Evolutionary conservation across 2,329 filamentous ascomycete genomes (phyloP).

Genomic region (Phialocephala subalpina): DNA sequence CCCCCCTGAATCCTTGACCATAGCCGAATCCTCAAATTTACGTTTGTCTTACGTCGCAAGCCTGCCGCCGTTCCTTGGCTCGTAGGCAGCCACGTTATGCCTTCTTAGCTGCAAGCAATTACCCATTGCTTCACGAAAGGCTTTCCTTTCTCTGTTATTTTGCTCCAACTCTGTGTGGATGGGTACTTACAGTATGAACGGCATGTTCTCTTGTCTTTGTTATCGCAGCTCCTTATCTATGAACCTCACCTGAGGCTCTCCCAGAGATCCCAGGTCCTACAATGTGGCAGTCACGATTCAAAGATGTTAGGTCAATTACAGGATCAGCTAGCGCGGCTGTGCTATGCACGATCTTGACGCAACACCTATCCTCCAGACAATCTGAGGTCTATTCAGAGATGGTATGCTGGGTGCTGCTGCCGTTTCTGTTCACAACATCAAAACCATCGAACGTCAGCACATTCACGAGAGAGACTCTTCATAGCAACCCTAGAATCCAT

Average conservation of each 20-base stretch:
- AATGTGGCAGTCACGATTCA: neutral
- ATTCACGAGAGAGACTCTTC: neutral
- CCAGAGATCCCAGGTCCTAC: neutral
- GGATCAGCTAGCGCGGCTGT: neutral
- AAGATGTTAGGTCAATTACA: neutral
- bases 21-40: no score
- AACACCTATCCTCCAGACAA: slow-evolving; percentile 2
- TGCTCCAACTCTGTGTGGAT: no score
- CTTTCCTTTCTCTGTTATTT: no score
- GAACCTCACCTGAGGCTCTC: slow-evolving; percentile 53
- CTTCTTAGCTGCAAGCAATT: no score
- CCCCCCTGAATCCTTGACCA: no score
- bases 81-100: no score
- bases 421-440: neutral
- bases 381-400: slow-evolving; percentile 10
- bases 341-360: neutral
- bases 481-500: neutral
- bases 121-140: no score
- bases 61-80: no score
- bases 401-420: slow-evolving; percentile 9
- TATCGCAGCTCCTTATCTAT: slow-evolving; percentile 59
- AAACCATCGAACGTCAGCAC: neutral
- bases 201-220: slow-evolving; percentile 70
- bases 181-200: no score
- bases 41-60: no score